Base-by-base conservation (phyloP, 345 rosid species). In the Anastatica hierochuntica region DNA sequence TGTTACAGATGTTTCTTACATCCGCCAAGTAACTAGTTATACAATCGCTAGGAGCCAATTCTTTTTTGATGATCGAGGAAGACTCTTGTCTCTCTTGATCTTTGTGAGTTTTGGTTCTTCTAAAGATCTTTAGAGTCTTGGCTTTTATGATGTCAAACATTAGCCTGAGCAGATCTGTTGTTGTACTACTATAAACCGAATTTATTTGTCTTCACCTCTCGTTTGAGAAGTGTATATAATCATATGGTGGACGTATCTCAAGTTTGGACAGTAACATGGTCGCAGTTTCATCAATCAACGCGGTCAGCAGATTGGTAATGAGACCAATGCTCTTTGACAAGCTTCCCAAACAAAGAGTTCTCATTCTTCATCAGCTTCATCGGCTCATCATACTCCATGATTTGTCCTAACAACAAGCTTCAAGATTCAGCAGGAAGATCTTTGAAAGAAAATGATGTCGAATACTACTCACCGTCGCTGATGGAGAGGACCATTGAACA, bases 401-500 rank as follows among this genome's bases (percentile, higher is more conserved):
- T 58, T 49, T 70, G 63, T 42, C 98, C 98, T 90, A 76, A 38
- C n/a, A n/a, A 14, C 50, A 56, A 14, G 10, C 2, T 42, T 17
- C 47, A 33, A 33, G 27, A 16, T 48, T 39, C 56, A 27, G 41
- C n/a, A 36, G 14, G 6, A 24, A 7, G 6, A 24, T 4, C 11
- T 8, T 15, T 6, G 11, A 30, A 8, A 16, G n/a, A 49, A 56
- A 34, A 19, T 62, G 30, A 7, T 36, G 55, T 48, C n/a, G n/a
- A 21, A 21, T 24, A 42, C 35, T 41, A 47, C 85, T 74, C 40
- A 88, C 98, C 97, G 9, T 88, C 85, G 10, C 90, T 77, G 4
- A 92, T 78, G 45, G 94, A 81, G 15, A 92, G 88, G 27, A 88
- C 95, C 95, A 74, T 79, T 24, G 85, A 83, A 74, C 98, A 92